Conservation (phyloP, 176 grass and related monocot species). For the Leersia perrieri region DNA sequence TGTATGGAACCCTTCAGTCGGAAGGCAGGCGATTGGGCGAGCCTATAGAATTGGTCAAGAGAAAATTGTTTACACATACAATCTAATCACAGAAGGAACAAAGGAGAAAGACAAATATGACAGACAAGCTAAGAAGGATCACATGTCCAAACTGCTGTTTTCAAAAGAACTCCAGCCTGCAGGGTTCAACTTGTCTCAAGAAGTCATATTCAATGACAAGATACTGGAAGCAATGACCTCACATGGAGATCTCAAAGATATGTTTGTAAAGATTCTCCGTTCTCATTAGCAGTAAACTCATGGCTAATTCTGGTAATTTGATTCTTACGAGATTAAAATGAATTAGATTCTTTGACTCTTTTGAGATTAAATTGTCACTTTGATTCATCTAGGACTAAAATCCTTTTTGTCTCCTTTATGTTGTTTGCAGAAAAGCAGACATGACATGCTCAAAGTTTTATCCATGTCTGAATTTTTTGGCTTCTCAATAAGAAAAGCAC, state of each 20-base stretch:
- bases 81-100: constrained; percentile 69
- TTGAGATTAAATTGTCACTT: background rate
- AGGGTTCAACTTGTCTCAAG: constrained; percentile 18
- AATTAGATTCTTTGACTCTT: background rate
- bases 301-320: constrained; percentile 19
- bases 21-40: constrained; percentile 82
- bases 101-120: constrained; percentile 68
- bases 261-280: constrained; percentile 54
- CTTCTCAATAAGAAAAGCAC: background rate
- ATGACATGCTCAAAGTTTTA: background rate
- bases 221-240: constrained; percentile 66
- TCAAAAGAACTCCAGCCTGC: constrained; percentile 20
- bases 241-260: constrained; percentile 47
- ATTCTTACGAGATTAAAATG: constrained; percentile 10
- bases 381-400: background rate
- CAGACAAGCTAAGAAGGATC: constrained; percentile 65
- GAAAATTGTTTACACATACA: constrained; percentile 81
- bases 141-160: constrained; percentile 76
- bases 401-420: background rate
- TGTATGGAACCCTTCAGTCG: constrained; percentile 84
- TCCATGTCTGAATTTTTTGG: background rate
- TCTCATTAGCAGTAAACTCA: constrained; percentile 21
- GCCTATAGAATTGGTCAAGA: constrained; percentile 79
- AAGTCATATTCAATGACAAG: constrained; percentile 44
- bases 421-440: background rate